A percentile compares a stretch with the other conserved stretches of the same genome.
Conservation (phyloP, 148 eudicot genomes). For the Rhododendron mucronatum region DNA sequence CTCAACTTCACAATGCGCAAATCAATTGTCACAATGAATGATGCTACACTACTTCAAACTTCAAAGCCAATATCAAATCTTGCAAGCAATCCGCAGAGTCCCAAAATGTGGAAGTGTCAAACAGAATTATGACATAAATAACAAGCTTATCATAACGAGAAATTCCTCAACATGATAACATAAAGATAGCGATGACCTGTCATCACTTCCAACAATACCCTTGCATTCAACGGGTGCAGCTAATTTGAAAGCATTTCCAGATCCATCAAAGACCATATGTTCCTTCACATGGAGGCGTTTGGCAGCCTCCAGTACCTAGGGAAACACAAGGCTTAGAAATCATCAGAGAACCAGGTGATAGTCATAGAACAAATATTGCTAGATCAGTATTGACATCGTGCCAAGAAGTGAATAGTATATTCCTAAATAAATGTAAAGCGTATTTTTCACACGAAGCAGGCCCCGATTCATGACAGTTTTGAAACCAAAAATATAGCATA, state of each 20-base stretch:
- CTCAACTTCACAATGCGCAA: neutral
- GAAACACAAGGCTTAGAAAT: constrained; percentile 4
- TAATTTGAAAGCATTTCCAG: constrained; percentile 75
- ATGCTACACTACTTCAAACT: constrained; percentile 5
- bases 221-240: constrained; percentile 99
- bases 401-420: neutral
- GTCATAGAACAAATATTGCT: neutral
- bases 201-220: constrained; percentile 99
- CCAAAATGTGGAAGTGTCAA: neutral
- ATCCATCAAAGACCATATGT: constrained; percentile 84
- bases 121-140: neutral
- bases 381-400: neutral
- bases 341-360: neutral
- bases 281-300: constrained; percentile 91
- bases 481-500: neutral
- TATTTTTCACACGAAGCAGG: neutral
- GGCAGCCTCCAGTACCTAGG: constrained; percentile 87
- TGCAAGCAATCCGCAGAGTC: neutral
- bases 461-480: neutral
- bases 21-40: neutral
- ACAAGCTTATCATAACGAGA: neutral
- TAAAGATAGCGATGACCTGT: constrained; percentile 52
- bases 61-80: neutral
- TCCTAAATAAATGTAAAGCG: neutral
- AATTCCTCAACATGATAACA: neutral